These are phyloP conservation scores for Fusarium camptoceras DNA, from an alignment of 2,329 filamentous ascomycete genomes.

Conservation along the genomic window DNA sequence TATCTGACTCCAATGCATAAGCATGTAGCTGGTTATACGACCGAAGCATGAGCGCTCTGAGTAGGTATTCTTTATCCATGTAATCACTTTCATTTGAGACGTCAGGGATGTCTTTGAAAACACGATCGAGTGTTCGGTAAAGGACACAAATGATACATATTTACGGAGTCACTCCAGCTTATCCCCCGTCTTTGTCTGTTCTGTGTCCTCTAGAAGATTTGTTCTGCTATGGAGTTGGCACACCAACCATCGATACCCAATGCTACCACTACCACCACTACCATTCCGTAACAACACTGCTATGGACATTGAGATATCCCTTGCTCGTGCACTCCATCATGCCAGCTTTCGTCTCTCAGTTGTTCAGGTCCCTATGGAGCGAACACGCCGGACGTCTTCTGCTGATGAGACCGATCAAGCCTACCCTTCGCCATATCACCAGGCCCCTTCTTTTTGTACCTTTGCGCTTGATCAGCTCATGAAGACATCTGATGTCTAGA, in stretches of 20 bases:
- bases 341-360: not conserved
- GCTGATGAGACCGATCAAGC: not conserved
- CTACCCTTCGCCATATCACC: not conserved
- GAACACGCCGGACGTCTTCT: not conserved
- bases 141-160: not conserved
- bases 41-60: not conserved
- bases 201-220: not conserved
- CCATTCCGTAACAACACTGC: not conserved
- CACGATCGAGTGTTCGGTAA: not conserved
- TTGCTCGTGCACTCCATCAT: not conserved
- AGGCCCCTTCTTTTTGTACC: not conserved
- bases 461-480: not conserved
- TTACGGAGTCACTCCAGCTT: not conserved
- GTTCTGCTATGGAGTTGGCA: not conserved
- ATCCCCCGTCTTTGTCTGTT: not conserved
- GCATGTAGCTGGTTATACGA: not conserved
- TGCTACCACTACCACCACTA: not conserved
- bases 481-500: not conserved
- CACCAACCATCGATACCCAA: not conserved
- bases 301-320: not conserved
- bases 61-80: not conserved
- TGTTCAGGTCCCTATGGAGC: not conserved
- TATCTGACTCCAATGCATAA: not conserved
- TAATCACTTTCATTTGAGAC: not conserved
- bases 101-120: not conserved